A percentile compares a stretch with the other conserved stretches of the same genome.
Conservation (phyloP, 2,329 filamentous ascomycete genomes). For the Purpureocillium takamizusanense region DNA sequence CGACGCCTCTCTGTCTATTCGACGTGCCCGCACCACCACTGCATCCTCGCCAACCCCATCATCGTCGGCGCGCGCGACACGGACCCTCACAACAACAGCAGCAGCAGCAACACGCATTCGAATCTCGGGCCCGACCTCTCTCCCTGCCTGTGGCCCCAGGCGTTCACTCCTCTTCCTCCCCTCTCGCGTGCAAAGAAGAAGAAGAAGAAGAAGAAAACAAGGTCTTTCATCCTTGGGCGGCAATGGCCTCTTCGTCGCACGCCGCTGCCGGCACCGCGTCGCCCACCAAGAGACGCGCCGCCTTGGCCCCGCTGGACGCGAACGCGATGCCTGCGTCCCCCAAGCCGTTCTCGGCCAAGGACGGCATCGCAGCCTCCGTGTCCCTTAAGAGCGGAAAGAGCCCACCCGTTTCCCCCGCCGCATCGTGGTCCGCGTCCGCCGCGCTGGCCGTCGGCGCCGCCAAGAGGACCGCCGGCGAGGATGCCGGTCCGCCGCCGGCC, state of each 20-base stretch:
- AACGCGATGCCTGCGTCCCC: constrained; percentile 28
- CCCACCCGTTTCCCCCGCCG: not conserved
- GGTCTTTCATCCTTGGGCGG: no score
- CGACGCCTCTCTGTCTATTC: no score
- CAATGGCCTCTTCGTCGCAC: not conserved
- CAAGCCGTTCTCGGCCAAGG: constrained; percentile 6
- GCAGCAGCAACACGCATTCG: no score
- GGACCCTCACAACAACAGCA: no score
- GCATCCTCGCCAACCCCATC: no score
- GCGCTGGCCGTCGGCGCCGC: constrained; percentile 8
- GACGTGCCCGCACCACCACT: no score
- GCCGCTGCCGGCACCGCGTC: constrained; percentile 13
- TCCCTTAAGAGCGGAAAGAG: constrained; percentile 7
- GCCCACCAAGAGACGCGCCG: constrained; percentile 39
- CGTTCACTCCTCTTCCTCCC: no score
- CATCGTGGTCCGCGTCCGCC: constrained; percentile 1
- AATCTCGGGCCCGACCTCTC: no score
- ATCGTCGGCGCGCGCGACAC: no score
- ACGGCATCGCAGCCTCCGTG: constrained; percentile 5
- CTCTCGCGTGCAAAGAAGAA: no score
- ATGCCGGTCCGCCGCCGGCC: constrained; percentile 8
- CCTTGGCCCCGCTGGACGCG: constrained; percentile 35
- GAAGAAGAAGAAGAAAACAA: no score
- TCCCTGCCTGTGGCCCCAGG: no score
- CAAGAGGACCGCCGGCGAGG: constrained; percentile 15